phyloP scores from a whole-genome alignment of 495 filamentous ascomycete species.

The Penicillium desertorum region DNA sequence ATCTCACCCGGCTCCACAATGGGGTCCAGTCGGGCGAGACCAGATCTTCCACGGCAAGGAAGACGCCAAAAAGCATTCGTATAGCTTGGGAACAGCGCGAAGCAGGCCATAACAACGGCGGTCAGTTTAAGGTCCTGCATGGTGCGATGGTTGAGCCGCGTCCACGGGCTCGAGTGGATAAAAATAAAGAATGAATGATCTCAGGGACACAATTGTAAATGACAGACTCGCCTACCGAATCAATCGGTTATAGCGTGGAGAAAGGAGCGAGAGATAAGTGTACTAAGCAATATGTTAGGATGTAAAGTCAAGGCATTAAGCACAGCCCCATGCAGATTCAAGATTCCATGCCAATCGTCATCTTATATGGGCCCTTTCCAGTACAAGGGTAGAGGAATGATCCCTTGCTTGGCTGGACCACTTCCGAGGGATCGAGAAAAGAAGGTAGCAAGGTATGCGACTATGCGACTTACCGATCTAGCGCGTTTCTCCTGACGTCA shows the following conservation, averaged over 20 bases:
- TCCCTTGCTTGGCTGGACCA: conserved; percentile 25
- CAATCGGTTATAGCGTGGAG: conserved; percentile 20
- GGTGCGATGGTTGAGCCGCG: conserved; percentile 13
- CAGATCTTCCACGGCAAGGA: conserved; percentile 68
- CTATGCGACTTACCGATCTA: conserved; percentile 28
- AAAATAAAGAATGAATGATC: conserved; percentile 20
- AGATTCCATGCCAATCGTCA: conserved; percentile 18
- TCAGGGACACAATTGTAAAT: conserved; percentile 10
- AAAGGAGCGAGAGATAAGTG: conserved; percentile 1
- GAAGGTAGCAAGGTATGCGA: conserved; percentile 17
- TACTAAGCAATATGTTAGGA: conserved; percentile 22
- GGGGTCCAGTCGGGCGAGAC: conserved; percentile 59
- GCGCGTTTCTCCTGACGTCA: conserved; percentile 27
- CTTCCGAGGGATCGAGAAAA: conserved; percentile 9
- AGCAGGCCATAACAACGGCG: conserved; percentile 28
- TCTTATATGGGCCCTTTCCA: conserved; percentile 18
- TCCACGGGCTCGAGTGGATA: conserved; percentile 15
- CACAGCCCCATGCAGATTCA: conserved; percentile 6
- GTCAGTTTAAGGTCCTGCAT: conserved; percentile 29
- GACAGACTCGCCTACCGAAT: conserved; percentile 26
- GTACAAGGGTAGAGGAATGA: conserved; percentile 18
- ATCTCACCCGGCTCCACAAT: conserved; percentile 48
- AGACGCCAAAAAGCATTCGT: conserved; percentile 83
- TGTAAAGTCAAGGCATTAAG: conserved; percentile 5
- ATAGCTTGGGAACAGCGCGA: conserved; percentile 36